Evolutionary conservation across 1,139 yeast species (phyloP).

Genomic region (Suhomyces wounanorum): DNA sequence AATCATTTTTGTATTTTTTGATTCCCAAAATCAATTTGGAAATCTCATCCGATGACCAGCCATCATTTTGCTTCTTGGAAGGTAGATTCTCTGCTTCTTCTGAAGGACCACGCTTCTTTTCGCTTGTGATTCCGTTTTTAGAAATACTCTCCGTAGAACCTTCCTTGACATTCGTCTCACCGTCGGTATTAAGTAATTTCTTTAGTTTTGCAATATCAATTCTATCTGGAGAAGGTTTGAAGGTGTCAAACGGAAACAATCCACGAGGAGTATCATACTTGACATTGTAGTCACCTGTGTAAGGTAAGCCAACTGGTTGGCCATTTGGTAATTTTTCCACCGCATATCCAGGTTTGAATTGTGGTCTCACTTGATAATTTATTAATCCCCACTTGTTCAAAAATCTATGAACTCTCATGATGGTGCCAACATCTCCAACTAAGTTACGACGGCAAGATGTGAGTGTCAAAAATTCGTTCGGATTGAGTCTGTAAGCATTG

Average conservation of each 20-base stretch:
- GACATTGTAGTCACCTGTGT: conserved; percentile 66
- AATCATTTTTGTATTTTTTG: conserved; percentile 61
- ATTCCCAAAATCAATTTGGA: conserved; percentile 62
- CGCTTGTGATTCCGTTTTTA: conserved; percentile 1
- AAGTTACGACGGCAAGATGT: conserved; percentile 94
- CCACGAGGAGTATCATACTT: conserved; percentile 93
- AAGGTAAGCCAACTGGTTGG: conserved; percentile 53
- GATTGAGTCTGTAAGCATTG: conserved; percentile 87
- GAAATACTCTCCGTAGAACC: conserved; percentile 2
- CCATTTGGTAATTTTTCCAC: conserved; percentile 60
- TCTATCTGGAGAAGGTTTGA: conserved; percentile 54
- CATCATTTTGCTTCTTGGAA: conserved; percentile 48
- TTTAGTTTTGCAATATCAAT: conserved; percentile 61
- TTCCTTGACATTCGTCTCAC: conserved; percentile 6
- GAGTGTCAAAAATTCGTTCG: conserved; percentile 87
- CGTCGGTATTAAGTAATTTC: conserved; percentile 38
- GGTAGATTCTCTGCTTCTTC: conserved; percentile 16
- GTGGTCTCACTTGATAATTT: conserved; percentile 86
- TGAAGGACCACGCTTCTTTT: conserved; percentile 12
- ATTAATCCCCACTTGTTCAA: conserved; percentile 95
- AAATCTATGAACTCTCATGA: conserved; percentile 87
- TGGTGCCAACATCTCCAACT: conserved; percentile 94
- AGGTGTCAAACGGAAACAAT: conserved; percentile 87
- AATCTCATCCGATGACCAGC: conserved; percentile 68
- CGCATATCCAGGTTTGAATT: conserved; percentile 61